These are phyloP conservation scores for Musa schizocarpa DNA, from an alignment of 176 grass and related monocot genomes.

Conservation along the genomic window DNA sequence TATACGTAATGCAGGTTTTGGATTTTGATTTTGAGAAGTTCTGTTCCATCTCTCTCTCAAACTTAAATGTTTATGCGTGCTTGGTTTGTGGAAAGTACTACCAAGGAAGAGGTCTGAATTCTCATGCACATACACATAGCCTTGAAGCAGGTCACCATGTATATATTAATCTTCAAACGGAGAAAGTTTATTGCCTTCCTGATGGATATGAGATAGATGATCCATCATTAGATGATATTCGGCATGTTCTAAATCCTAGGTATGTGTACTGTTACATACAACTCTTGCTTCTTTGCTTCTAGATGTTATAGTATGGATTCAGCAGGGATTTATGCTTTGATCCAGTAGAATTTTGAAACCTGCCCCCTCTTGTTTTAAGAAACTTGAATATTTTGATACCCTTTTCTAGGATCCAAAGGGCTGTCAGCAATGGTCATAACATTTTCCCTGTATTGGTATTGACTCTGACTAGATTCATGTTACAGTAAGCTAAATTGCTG, in stretches of 20 bases:
- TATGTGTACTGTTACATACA: conserved; percentile 15
- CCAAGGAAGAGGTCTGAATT: conserved; percentile 98
- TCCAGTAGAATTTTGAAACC: not conserved
- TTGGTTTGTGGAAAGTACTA: conserved; percentile 98
- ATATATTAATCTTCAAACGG: conserved; percentile 92
- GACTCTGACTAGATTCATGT: too few species aligned
- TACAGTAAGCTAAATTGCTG: too few species aligned
- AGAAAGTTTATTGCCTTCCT: conserved; percentile 96
- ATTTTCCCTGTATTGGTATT: too few species aligned
- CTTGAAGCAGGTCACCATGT: conserved; percentile 95
- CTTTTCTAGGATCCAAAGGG: too few species aligned
- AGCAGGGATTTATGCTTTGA: not conserved
- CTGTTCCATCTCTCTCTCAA: conserved; percentile 95
- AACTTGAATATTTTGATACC: not conserved
- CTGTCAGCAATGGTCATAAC: too few species aligned
- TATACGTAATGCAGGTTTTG: conserved; percentile 55
- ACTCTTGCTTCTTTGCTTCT: conserved; percentile 5
- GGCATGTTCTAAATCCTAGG: conserved; percentile 96
- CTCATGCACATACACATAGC: conserved; percentile 94
- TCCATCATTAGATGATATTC: conserved; percentile 78
- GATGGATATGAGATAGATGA: conserved; percentile 98
- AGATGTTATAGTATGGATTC: not conserved
- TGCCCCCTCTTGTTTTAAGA: not conserved
- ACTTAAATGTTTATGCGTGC: conserved; percentile 93
- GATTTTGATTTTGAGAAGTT: conserved; percentile 99